phyloP scores from a whole-genome alignment of 768 basidiomycete species.

The Lactarius psammicola region DNA sequence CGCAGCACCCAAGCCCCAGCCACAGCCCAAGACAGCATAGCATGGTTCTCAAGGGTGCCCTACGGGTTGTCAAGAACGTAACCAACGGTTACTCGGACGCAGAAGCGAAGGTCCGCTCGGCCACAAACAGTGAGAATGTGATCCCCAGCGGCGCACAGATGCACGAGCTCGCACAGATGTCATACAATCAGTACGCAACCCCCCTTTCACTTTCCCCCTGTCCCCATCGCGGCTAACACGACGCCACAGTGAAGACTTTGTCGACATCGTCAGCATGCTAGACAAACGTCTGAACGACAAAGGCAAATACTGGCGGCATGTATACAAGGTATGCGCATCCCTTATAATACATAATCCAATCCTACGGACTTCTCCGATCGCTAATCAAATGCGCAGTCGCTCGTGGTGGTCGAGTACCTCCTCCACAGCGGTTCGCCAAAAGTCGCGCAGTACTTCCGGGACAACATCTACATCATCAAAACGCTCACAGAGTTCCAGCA shows the following conservation, averaged over 20 bases:
- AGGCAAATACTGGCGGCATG: conserved; percentile 99
- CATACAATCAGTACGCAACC: conserved; percentile 88
- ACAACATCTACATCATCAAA: conserved; percentile 96
- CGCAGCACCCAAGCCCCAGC: background rate
- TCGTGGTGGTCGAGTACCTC: conserved; percentile 89
- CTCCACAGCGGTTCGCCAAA: conserved; percentile 94
- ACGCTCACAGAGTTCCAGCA: conserved; percentile 98
- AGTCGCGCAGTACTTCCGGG: conserved; percentile 93
- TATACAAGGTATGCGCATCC: conserved; percentile 74
- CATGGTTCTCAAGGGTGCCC: conserved; percentile 52
- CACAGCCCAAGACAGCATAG: background rate
- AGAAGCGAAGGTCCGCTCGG: conserved; percentile 91
- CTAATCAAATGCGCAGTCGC: conserved; percentile 48
- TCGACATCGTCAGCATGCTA: conserved; percentile 98
- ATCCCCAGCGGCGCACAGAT: conserved; percentile 94
- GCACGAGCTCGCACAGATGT: conserved; percentile 95
- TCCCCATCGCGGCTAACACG: conserved; percentile 17
- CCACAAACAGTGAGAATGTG: conserved; percentile 95
- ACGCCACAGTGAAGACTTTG: conserved; percentile 71
- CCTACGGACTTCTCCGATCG: background rate
- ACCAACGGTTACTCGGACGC: conserved; percentile 92
- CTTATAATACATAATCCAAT: background rate
- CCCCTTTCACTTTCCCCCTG: conserved; percentile 26
- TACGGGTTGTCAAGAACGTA: conserved; percentile 88
- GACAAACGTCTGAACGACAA: conserved; percentile 97